Evolutionary conservation across 1,139 yeast genomes (phyloP), one percentile per base, ranked within the genome.

Genomic region (Suhomyces atakaporum): DNA sequence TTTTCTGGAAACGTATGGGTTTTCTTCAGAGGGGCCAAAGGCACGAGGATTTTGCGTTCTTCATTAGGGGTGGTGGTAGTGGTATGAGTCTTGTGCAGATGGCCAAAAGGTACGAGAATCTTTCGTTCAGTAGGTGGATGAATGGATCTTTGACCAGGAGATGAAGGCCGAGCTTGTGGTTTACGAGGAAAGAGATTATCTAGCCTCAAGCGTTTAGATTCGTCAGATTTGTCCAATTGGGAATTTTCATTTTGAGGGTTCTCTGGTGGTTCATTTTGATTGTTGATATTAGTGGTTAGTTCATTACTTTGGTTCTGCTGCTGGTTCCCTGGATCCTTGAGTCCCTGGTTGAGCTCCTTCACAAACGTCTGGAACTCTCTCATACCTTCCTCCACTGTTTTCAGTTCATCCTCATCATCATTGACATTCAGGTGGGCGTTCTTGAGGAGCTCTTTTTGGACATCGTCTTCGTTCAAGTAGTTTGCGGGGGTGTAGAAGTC

Each of bases 401-500:
- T 18, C 8, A 5, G 5, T 8, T 18, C 20, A 18, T 18, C 8
- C 20, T 18, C 20, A 6, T 18, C 20, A 18, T 18, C 7, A 18
- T 8, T 8, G 7, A 6, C 20, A 5, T 6, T 6, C 5, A 18
- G 8, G 8, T 18, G 20, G 8, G 20, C 20, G 20, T 18, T 18
- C 8, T 18, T 5, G 5, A 18, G 20, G 8, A 18, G 5, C 8
- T 18, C 20, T 18, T 5, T 18, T 18, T 18, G 20, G 20, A 18
- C 8, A 18, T 18, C 20, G 8, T 18, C 20, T 18, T 18, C 8
- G 14, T 15, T 9, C 7, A 2, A 18, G 8, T 18, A 22, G 24
- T 22, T 22, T n/a, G 5, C 10, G 12, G 24, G 27, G 27, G 27
- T 24, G 11, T 35, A 27, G 26, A 7, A 15, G 7, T 34, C 38